Percentiles rank a stretch among this genome's conserved stretches.
phyloP scores from a whole-genome alignment of 2,329 filamentous ascomycete genomes.

The Paecilomyces formosus region DNA sequence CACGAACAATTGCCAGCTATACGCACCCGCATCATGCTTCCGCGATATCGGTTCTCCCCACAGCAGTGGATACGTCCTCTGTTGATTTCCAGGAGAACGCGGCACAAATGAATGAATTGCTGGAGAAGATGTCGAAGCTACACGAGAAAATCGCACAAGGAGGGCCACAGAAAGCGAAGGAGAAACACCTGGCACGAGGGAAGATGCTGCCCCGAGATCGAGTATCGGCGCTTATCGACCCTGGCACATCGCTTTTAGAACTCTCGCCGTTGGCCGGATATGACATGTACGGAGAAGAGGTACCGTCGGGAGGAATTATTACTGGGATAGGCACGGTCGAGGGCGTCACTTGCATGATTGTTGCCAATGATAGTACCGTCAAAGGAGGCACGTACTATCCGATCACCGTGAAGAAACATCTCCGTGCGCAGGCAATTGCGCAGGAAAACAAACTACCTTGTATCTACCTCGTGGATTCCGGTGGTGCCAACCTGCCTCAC shows the following conservation, averaged over 20 bases:
- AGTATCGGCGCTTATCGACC: conserved; percentile 78
- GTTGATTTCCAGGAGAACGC: conserved; percentile 76
- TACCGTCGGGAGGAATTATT: conserved; percentile 84
- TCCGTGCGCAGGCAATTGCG: conserved; percentile 84
- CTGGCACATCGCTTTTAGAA: conserved; percentile 84
- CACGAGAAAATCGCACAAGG: conserved; percentile 67
- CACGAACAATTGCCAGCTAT: conserved; percentile 60
- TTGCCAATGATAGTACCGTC: conserved; percentile 93
- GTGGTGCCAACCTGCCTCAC: conserved; percentile 88
- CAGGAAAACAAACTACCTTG: conserved; percentile 77
- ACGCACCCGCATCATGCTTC: conserved; percentile 73
- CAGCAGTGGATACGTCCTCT: conserved; percentile 67
- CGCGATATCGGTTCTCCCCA: conserved; percentile 73
- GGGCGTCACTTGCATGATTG: conserved; percentile 85
- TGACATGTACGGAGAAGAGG: conserved; percentile 80
- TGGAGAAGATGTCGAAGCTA: conserved; percentile 60
- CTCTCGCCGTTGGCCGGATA: conserved; percentile 87
- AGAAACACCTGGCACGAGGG: conserved; percentile 78
- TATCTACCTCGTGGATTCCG: conserved; percentile 93
- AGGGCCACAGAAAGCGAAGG: conserved; percentile 70
- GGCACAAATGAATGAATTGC: conserved; percentile 65
- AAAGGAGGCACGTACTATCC: conserved; percentile 97
- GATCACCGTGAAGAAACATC: conserved; percentile 95
- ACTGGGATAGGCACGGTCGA: conserved; percentile 86
- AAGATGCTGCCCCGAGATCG: conserved; percentile 95